phyloP scores from a whole-genome alignment of 2,329 filamentous ascomycete genomes.

The Pseudofabraea citricarpa region DNA sequence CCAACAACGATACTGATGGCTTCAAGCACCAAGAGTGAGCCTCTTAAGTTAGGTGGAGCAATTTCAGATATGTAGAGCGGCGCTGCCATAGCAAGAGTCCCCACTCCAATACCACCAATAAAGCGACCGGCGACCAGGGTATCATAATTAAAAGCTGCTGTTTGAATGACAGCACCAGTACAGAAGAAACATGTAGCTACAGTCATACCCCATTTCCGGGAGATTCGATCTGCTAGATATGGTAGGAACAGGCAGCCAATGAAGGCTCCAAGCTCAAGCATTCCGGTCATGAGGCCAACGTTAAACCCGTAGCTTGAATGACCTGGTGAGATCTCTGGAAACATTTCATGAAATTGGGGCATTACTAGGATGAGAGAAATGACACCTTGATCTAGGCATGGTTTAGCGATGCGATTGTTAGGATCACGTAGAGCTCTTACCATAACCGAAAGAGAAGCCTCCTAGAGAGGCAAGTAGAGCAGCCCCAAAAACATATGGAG shows the following conservation, averaged over 20 bases:
- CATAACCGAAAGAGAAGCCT: slow-evolving; percentile 36
- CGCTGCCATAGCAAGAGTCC: slow-evolving; percentile 43
- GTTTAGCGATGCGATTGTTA: no score
- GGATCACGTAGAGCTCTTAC: no score
- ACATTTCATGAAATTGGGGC: slow-evolving; percentile 28
- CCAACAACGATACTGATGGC: slow-evolving; percentile 35
- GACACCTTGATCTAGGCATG: slow-evolving; percentile 40
- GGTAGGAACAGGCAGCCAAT: slow-evolving; percentile 37
- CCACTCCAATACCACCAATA: slow-evolving; percentile 46
- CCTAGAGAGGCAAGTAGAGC: slow-evolving; percentile 37
- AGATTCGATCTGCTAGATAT: slow-evolving; percentile 34
- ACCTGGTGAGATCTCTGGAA: slow-evolving; percentile 27
- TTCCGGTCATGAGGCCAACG: slow-evolving; percentile 40
- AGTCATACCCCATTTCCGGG: not conserved
- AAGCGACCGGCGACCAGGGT: slow-evolving; percentile 44
- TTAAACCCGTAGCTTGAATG: slow-evolving; percentile 22
- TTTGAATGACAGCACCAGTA: slow-evolving; percentile 32
- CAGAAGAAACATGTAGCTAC: not conserved
- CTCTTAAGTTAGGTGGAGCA: slow-evolving; percentile 29
- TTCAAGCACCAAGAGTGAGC: slow-evolving; percentile 7
- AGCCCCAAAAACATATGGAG: slow-evolving; percentile 36
- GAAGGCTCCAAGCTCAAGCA: slow-evolving; percentile 49
- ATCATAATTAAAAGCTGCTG: slow-evolving; percentile 41
- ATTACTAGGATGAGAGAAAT: slow-evolving; percentile 34
- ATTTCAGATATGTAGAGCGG: slow-evolving; percentile 49